Percentiles rank a stretch among this genome's conserved stretches.
Conservation (phyloP, 352 stramenopile species). For the Phytophthora multivora region DNA sequence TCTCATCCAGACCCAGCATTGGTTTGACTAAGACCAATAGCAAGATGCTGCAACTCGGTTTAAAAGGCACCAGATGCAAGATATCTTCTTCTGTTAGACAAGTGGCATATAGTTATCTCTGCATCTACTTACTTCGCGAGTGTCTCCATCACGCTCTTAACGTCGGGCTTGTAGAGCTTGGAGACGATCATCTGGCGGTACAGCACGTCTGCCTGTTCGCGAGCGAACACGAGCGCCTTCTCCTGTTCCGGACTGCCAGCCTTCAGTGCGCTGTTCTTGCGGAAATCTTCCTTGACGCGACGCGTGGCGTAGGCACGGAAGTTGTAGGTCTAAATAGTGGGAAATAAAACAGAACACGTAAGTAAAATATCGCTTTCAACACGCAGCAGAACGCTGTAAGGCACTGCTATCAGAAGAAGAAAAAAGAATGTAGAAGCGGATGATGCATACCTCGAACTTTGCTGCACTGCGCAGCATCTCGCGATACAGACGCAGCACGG, state of each 20-base stretch:
- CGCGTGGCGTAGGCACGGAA: constrained; percentile 69
- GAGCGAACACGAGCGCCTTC: constrained; percentile 45
- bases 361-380: constrained; percentile 2
- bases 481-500: constrained; percentile 57
- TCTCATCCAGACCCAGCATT: no score
- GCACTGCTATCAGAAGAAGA: background rate
- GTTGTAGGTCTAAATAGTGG: constrained; percentile 63
- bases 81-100: no score
- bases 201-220: constrained; percentile 57
- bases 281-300: constrained; percentile 79
- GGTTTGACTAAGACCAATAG: no score
- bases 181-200: constrained; percentile 69
- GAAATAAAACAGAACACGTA: background rate
- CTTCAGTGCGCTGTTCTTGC: constrained; percentile 58
- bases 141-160: constrained; percentile 76
- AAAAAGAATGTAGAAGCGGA: background rate
- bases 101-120: background rate
- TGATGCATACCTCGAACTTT: constrained; percentile 51
- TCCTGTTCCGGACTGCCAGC: constrained; percentile 55
- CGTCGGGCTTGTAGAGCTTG: constrained; percentile 66
- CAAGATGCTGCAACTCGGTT: no score
- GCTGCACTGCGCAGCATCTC: constrained; percentile 62
- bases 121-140: constrained; percentile 18
- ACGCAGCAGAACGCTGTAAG: background rate
- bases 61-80: no score